Base-by-base conservation (phyloP, 495 filamentous ascomycete genomes). In the Aspergillus saccharolyticus region DNA sequence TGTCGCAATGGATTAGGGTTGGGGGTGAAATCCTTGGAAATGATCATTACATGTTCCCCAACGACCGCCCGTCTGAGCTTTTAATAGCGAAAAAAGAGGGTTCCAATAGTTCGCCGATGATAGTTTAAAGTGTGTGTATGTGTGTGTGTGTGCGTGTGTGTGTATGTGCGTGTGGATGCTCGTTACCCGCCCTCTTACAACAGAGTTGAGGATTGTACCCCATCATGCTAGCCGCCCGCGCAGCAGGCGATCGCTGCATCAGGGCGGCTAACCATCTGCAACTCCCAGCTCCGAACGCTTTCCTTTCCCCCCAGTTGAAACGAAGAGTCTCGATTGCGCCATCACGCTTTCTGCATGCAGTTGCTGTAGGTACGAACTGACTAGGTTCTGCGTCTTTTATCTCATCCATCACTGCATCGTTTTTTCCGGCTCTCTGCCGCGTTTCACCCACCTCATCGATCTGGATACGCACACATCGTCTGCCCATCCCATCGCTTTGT, bases 31-130 rank as follows among this genome's bases (percentile, higher is more conserved):
- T 12, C 21, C 46, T 21, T 5, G 20, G 46, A 49, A 12, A 49
- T 25, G 46, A 49, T 49, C 46, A 49, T 12, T 21, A 7, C 25
- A 24, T 28, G 15, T 49, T 49, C 1, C 25, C 25, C 45, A 20
- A 48, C 8, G 45, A 16, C 20, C 21, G 20, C 20, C 46, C 46
- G 46, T 24, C 21, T 14, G 46, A 49, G 21, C 19, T 49, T 24
- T 49, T 49, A 49, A 25, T 49, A 49, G 46, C 33, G 14, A 54
- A 44, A 25, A 42, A 54, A 44, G 42, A 43, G 39, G 42, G 43
- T 44, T 54, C 44, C 52, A 44, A 54, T 54, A 54, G 52, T 54
- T 28, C 24, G 20, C 20, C 17, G 44, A 22, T 53, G 51, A 42
- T 53, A 42, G 44, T 46, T 20, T n/a, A n/a, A n/a, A n/a, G n/a